These are phyloP conservation scores for Phytophthora citrophthora DNA, from an alignment of 352 stramenopile genomes.

Conservation along the genomic window DNA sequence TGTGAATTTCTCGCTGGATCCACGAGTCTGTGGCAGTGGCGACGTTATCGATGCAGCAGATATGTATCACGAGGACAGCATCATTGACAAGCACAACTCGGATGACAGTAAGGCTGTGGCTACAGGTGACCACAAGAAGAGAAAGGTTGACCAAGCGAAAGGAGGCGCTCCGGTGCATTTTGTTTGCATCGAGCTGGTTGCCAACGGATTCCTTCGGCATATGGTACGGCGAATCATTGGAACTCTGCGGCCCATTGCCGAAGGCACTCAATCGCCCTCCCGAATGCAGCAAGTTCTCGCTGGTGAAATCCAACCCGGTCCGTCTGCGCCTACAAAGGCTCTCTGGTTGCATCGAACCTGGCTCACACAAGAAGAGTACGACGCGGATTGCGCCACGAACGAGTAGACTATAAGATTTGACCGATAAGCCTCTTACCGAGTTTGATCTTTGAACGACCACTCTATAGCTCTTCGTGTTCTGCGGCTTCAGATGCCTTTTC, in stretches of 20 bases:
- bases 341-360: constrained; percentile 88
- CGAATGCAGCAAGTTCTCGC: constrained; percentile 76
- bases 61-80: constrained; percentile 28
- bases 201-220: constrained; percentile 86
- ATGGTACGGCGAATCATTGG: constrained; percentile 90
- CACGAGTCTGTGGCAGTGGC: constrained; percentile 54
- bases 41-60: constrained; percentile 54
- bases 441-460: not conserved
- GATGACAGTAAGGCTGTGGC: constrained; percentile 17
- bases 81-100: constrained; percentile 11
- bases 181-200: constrained; percentile 84
- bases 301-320: constrained; percentile 54
- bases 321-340: constrained; percentile 78
- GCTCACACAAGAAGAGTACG: constrained; percentile 79
- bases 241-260: constrained; percentile 78
- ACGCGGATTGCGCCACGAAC: constrained; percentile 49
- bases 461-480: constrained; percentile 67
- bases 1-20: constrained; percentile 78
- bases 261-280: constrained; percentile 59
- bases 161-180: constrained; percentile 57
- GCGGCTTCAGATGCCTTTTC: constrained; percentile 15
- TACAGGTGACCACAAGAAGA: constrained; percentile 48
- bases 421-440: not conserved
- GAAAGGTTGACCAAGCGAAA: constrained; percentile 31
- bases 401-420: constrained; percentile 10